A percentile compares a stretch with the other conserved stretches of the same genome.
These are phyloP conservation scores for Halenospora varia DNA, from an alignment of 495 filamentous ascomycete genomes.

Conservation along the genomic window DNA sequence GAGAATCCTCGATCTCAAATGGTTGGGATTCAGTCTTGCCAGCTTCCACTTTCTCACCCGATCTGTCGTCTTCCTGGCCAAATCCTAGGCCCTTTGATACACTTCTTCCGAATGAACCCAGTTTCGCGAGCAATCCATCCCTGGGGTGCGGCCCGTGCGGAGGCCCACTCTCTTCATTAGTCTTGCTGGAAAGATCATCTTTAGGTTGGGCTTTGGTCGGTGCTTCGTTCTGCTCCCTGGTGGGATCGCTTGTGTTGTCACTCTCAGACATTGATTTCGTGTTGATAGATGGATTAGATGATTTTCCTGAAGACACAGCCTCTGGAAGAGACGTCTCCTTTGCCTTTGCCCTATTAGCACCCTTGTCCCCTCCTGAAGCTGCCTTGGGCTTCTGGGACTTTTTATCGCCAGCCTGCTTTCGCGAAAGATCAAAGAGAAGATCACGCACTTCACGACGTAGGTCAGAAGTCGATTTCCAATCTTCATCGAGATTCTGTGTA, in stretches of 20 bases:
- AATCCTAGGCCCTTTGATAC: neutral
- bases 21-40: neutral
- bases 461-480: slow-evolving; percentile 5
- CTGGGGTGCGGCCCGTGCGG: no score
- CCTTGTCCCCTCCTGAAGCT: neutral
- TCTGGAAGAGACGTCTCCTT: neutral
- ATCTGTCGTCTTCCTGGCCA: neutral
- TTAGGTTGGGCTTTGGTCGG: no score
- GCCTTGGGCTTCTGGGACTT: neutral
- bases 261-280: no score
- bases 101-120: neutral
- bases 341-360: neutral
- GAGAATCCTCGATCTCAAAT: neutral
- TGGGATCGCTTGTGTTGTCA: no score
- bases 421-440: slow-evolving; percentile 19
- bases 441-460: slow-evolving; percentile 18
- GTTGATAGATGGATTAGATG: no score
- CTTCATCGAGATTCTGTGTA: neutral
- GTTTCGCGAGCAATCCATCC: no score
- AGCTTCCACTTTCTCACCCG: neutral
- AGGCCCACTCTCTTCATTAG: no score
- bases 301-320: neutral
- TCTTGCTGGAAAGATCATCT: no score
- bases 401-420: slow-evolving; percentile 5
- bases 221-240: no score